These are phyloP conservation scores for Cornus suecica DNA, from an alignment of 148 eudicot species.

Conservation along the genomic window DNA sequence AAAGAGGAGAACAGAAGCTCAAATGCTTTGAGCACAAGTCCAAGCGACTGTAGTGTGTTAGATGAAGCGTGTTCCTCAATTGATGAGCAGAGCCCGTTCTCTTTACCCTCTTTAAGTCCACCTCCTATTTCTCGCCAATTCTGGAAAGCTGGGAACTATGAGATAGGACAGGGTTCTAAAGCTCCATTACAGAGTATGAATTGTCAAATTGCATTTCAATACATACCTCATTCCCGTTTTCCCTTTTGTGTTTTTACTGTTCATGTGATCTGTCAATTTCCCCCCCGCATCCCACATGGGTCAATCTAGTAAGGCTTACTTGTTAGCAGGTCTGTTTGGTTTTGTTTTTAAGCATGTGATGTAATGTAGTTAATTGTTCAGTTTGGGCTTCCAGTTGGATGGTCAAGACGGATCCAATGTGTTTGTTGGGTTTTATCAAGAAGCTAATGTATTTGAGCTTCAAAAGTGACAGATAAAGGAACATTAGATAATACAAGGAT, in stretches of 20 bases:
- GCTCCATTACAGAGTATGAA: constrained; percentile 40
- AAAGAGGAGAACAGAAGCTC: constrained; percentile 9
- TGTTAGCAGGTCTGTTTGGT: not conserved
- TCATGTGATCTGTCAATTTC: not conserved
- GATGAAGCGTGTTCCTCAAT: constrained; percentile 27
- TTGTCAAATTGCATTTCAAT: constrained; percentile 2
- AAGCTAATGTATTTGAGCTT: not conserved
- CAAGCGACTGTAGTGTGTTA: constrained; percentile 19
- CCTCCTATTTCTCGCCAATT: constrained; percentile 71
- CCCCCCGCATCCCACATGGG: not conserved
- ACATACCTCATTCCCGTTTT: not conserved
- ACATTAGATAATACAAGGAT: not conserved
- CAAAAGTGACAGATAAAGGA: not conserved
- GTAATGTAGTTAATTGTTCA: no score
- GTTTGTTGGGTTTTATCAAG: not conserved
- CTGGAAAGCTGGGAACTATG: constrained; percentile 74
- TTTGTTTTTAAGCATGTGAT: not conserved
- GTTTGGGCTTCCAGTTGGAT: not conserved
- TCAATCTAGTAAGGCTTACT: not conserved
- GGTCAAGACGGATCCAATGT: constrained; percentile 3
- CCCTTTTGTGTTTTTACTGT: not conserved
- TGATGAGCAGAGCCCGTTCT: constrained; percentile 36
- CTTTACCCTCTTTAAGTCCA: constrained; percentile 37
- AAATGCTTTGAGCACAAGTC: constrained; percentile 18
- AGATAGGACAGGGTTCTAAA: constrained; percentile 28